Conservation (phyloP, 2,329 filamentous ascomycete genomes). For the Lachnellula suecica region DNA sequence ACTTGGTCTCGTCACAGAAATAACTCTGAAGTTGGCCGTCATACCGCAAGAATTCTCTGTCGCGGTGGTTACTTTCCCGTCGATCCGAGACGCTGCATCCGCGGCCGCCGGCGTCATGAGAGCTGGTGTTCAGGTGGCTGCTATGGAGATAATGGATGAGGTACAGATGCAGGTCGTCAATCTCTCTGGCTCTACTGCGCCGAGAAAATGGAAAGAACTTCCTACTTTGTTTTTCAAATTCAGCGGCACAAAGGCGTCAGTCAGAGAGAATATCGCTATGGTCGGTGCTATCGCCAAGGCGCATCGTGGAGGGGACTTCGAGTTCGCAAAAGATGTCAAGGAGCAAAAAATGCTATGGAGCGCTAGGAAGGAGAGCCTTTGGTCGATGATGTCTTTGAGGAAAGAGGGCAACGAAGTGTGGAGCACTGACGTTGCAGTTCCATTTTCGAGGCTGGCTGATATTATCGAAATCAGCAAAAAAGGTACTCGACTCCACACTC, state of each 20-base stretch:
- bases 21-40: conserved; percentile 76
- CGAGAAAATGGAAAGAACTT: conserved; percentile 69
- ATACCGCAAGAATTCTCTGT: conserved; percentile 76
- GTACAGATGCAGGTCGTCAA: conserved; percentile 86
- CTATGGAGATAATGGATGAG: conserved; percentile 79
- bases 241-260: conserved; percentile 74
- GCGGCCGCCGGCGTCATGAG: conserved; percentile 77
- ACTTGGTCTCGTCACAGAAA: conserved; percentile 77
- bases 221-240: conserved; percentile 87
- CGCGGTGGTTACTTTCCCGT: conserved; percentile 77
- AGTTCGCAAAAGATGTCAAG: conserved; percentile 70
- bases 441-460: conserved; percentile 71
- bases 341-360: conserved; percentile 79
- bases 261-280: conserved; percentile 71
- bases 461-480: conserved; percentile 83
- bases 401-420: conserved; percentile 70
- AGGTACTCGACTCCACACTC: conserved; percentile 1
- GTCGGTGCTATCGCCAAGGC: conserved; percentile 67
- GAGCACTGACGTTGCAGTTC: conserved; percentile 84
- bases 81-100: conserved; percentile 71
- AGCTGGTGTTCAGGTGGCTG: conserved; percentile 39
- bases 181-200: conserved; percentile 66
- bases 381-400: conserved; percentile 74
- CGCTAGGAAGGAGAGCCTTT: conserved; percentile 79
- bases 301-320: conserved; percentile 67